phyloP scores from a whole-genome alignment of 75 land plant species.

The Selaginella moellendorffii region DNA sequence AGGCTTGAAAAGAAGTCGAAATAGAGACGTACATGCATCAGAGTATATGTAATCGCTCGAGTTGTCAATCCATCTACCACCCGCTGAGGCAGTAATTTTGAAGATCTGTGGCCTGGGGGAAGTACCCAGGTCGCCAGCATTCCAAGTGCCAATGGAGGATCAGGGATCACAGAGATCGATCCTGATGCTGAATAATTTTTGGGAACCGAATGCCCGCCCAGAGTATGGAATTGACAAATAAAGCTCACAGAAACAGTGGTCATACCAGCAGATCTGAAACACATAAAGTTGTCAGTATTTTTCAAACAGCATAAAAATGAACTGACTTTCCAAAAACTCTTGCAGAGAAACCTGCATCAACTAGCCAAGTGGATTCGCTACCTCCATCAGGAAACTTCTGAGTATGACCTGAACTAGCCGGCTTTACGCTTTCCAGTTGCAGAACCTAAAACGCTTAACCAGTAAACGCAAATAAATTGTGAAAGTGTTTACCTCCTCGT shows the following conservation, averaged over 20 bases:
- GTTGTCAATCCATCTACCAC: slow-evolving; percentile 21
- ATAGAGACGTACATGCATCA: slow-evolving; percentile 32
- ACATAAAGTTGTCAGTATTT: too few relatives aligned
- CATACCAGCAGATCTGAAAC: slow-evolving; percentile 84
- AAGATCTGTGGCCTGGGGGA: slow-evolving; percentile 62
- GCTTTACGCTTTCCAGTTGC: neutral
- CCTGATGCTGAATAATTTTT: slow-evolving; percentile 40
- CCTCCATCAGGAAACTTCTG: neutral
- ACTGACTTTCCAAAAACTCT: slow-evolving; percentile 23
- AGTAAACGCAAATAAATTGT: too few relatives aligned
- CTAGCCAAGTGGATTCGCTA: neutral
- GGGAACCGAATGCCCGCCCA: slow-evolving; percentile 19
- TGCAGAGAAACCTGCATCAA: slow-evolving; percentile 22
- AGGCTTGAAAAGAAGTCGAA: too few relatives aligned
- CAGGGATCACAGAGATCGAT: slow-evolving; percentile 45
- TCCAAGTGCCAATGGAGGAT: slow-evolving; percentile 84
- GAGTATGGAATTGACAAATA: slow-evolving; percentile 43
- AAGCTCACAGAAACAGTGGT: slow-evolving; percentile 51
- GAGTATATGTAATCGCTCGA: slow-evolving; percentile 39
- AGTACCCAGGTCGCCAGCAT: slow-evolving; percentile 68
- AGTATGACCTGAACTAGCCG: too few relatives aligned
- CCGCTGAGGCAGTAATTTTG: slow-evolving; percentile 43
- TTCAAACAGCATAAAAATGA: too few relatives aligned
- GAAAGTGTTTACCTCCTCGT: slow-evolving; percentile 50
- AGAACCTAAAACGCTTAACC: neutral